A percentile compares a stretch with the other conserved stretches of the same genome.
phyloP scores from a whole-genome alignment of 345 rosid species.

The Citrus cavaleriei region DNA sequence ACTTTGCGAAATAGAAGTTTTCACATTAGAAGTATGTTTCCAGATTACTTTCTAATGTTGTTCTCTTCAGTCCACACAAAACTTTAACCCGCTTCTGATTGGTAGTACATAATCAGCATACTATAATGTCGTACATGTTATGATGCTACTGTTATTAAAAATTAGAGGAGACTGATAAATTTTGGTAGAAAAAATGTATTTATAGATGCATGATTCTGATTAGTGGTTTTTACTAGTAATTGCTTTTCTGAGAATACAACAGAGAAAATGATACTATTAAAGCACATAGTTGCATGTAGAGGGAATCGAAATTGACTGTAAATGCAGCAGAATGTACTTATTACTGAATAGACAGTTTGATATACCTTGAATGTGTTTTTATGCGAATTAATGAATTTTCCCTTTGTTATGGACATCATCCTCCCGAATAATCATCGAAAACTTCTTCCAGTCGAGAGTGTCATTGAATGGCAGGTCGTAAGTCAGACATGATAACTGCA shows the following conservation, averaged over 20 bases:
- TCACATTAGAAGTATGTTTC: too few relatives aligned
- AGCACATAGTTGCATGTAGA: neutral
- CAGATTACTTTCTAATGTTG: too few relatives aligned
- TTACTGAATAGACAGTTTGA: neutral
- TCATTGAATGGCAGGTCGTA: conserved; percentile 17
- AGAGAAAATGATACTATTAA: too few relatives aligned
- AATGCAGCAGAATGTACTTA: neutral
- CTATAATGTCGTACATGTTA: too few relatives aligned
- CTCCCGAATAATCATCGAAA: neutral
- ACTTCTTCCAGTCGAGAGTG: conserved; percentile 15
- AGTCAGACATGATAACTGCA: conserved; percentile 11
- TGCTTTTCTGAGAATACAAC: neutral
- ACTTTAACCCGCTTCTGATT: too few relatives aligned
- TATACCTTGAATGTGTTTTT: conserved; percentile 1
- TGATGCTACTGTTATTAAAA: too few relatives aligned
- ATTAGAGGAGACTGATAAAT: too few relatives aligned
- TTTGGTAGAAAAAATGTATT: too few relatives aligned
- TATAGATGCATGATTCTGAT: too few relatives aligned
- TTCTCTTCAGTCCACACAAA: too few relatives aligned
- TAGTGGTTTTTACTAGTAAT: neutral
- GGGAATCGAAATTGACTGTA: neutral
- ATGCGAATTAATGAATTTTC: neutral
- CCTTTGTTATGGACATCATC: conserved; percentile 3
- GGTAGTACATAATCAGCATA: too few relatives aligned
- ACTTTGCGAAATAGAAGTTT: too few relatives aligned